Conservation (phyloP, 73 alveolate species). For the Vitrella brassicaformis region DNA sequence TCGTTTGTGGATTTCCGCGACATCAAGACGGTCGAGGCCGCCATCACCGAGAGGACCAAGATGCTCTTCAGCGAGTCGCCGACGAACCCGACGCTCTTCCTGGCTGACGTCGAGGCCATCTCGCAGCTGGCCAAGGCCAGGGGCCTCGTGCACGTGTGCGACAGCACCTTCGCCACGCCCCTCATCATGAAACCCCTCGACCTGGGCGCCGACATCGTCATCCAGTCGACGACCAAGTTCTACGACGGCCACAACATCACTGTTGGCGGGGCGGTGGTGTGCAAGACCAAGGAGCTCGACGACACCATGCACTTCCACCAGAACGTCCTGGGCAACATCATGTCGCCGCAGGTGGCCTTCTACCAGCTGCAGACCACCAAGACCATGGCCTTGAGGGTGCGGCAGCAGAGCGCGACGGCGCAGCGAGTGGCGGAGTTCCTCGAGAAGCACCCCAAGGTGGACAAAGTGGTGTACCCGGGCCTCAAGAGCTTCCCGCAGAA, state of each 20-base stretch:
- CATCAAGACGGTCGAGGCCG: conserved; percentile 40
- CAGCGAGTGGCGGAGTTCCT: conserved; percentile 70
- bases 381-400: conserved; percentile 78
- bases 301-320: conserved; percentile 55
- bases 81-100: conserved; percentile 82
- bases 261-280: conserved; percentile 70
- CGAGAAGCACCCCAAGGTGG: conserved; percentile 70
- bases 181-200: conserved; percentile 69
- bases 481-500: conserved; percentile 77
- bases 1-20: conserved; percentile 63
- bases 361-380: conserved; percentile 76
- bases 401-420: conserved; percentile 63
- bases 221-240: conserved; percentile 81
- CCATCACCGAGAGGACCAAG: conserved; percentile 69
- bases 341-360: conserved; percentile 81
- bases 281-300: conserved; percentile 61
- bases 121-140: conserved; percentile 52
- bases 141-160: conserved; percentile 59
- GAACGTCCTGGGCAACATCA: conserved; percentile 65
- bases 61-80: conserved; percentile 89
- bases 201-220: conserved; percentile 82
- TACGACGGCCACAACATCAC: conserved; percentile 94
- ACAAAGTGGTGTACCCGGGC: conserved; percentile 85
- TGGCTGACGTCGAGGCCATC: conserved; percentile 69
- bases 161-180: conserved; percentile 82